Conservation (phyloP, 2,329 filamentous ascomycete genomes). For the Fusarium pseudograminearum region DNA sequence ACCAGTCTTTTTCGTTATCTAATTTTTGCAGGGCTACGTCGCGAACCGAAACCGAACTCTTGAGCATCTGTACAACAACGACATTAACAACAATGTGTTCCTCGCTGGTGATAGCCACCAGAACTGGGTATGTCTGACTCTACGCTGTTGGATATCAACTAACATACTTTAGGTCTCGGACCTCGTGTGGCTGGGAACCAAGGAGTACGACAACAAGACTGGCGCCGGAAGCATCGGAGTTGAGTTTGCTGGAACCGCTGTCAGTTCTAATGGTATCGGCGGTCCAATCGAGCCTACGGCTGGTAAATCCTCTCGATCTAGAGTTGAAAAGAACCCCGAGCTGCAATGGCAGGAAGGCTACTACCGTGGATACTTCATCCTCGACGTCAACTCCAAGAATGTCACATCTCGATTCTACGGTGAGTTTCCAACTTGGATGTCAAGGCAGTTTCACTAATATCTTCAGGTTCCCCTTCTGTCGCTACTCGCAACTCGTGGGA, state of each 20-base stretch:
- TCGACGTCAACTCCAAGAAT: constrained; percentile 67
- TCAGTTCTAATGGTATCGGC: constrained; percentile 50
- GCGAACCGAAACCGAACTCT: constrained; percentile 79
- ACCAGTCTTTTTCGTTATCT: neutral
- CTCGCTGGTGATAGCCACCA: constrained; percentile 76
- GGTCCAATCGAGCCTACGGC: constrained; percentile 61
- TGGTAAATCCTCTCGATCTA: constrained; percentile 25
- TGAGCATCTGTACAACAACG: constrained; percentile 72
- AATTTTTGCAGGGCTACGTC: constrained; percentile 64
- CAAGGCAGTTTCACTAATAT: neutral
- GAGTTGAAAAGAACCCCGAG: constrained; percentile 65
- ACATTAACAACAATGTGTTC: constrained; percentile 79
- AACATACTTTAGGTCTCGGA: constrained; percentile 63
- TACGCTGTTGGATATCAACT: neutral
- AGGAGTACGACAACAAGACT: constrained; percentile 64
- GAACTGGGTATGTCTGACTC: constrained; percentile 24
- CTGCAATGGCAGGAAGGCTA: constrained; percentile 80
- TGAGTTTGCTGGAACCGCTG: constrained; percentile 75
- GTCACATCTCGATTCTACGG: constrained; percentile 75
- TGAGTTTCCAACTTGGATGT: constrained; percentile 4
- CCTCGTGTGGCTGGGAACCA: constrained; percentile 67
- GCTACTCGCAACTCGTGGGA: constrained; percentile 71
- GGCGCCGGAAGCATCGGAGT: constrained; percentile 70
- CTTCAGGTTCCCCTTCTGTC: constrained; percentile 62
- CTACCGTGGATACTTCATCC: constrained; percentile 79